Percentiles rank a stretch among this genome's conserved stretches.
These are phyloP conservation scores for Fagus sylvatica DNA, from an alignment of 306 rosid species.

Conservation along the genomic window DNA sequence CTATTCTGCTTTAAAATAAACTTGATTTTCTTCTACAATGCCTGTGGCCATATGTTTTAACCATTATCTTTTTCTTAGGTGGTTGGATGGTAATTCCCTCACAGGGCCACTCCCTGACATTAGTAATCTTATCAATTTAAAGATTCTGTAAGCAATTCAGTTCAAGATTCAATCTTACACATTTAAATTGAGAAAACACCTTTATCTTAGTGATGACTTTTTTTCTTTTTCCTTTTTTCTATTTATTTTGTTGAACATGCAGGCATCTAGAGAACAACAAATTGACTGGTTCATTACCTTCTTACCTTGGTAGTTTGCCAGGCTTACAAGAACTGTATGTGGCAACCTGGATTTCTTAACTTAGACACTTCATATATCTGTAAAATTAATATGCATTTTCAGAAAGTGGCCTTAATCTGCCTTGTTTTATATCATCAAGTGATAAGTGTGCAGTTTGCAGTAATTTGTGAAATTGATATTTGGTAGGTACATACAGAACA, in stretches of 20 bases:
- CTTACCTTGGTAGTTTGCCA: constrained; percentile 77
- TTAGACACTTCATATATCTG: constrained; percentile 11
- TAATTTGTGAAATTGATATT: constrained; percentile 27
- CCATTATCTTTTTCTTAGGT: constrained; percentile 44
- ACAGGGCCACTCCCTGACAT: constrained; percentile 83
- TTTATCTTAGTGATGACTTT: not conserved
- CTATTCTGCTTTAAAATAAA: constrained; percentile 13
- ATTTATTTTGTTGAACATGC: constrained; percentile 30
- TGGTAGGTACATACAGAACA: constrained; percentile 86
- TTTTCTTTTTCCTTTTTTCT: constrained; percentile 1
- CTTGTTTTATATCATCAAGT: not conserved
- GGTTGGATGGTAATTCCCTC: constrained; percentile 77
- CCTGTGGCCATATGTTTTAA: constrained; percentile 17
- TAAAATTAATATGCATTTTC: too few relatives aligned
- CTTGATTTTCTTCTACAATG: not conserved
- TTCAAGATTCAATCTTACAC: constrained; percentile 25
- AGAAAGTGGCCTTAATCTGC: too few relatives aligned
- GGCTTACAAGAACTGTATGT: constrained; percentile 84
- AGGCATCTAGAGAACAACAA: constrained; percentile 95
- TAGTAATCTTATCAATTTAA: constrained; percentile 74
- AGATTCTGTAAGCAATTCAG: constrained; percentile 72
- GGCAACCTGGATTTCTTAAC: constrained; percentile 22
- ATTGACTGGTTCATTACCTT: constrained; percentile 71
- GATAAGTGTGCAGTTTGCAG: constrained; percentile 14
- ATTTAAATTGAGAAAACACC: constrained; percentile 6